Conservation (phyloP, 179 eudicot genomes). For the Spinacia oleracea region DNA sequence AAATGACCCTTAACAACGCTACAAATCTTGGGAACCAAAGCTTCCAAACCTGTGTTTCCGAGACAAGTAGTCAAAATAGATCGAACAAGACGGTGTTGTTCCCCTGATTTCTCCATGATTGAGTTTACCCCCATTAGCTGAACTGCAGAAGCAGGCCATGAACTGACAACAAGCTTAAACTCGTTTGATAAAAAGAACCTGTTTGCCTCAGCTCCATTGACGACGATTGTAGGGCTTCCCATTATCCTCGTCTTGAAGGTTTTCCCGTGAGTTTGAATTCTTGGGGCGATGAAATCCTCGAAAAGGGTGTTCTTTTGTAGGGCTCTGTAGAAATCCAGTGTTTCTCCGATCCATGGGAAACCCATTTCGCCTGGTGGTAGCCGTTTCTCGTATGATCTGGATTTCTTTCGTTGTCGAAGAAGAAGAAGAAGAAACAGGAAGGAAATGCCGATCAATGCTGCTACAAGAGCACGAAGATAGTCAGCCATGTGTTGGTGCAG, state of each 20-base stretch:
- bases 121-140: constrained; percentile 71
- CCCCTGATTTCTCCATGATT: constrained; percentile 77
- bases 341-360: constrained; percentile 73
- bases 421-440: constrained; percentile 3
- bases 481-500: constrained; percentile 14
- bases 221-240: constrained; percentile 70
- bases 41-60: constrained; percentile 40
- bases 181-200: constrained; percentile 70
- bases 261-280: constrained; percentile 47
- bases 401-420: background rate
- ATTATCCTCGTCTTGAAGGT: constrained; percentile 74
- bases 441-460: background rate
- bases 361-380: constrained; percentile 77
- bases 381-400: background rate
- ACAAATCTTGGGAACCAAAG: constrained; percentile 51
- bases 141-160: constrained; percentile 78
- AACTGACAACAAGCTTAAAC: constrained; percentile 83
- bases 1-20: constrained; percentile 36
- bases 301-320: constrained; percentile 50
- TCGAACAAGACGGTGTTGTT: constrained; percentile 53
- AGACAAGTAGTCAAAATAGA: constrained; percentile 55
- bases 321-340: constrained; percentile 60
- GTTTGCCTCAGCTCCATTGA: constrained; percentile 63
- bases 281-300: constrained; percentile 61
- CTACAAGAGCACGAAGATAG: background rate